Conservation (phyloP, 768 basidiomycete species). For the Pleurotus eryngii region DNA sequence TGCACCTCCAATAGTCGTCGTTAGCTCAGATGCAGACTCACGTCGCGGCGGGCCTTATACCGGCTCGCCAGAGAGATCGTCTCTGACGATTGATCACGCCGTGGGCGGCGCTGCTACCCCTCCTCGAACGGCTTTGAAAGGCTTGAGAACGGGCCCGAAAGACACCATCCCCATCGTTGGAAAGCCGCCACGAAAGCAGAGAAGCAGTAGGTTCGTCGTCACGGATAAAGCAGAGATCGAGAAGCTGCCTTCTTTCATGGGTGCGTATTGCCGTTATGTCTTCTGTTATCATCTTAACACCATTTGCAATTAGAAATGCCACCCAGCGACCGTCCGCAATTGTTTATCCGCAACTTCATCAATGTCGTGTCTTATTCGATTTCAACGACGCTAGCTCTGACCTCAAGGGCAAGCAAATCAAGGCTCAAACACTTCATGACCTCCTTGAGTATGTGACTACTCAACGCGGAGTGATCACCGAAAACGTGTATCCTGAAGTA, state of each 20-base stretch:
- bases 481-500: conserved; percentile 97
- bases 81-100: conserved; percentile 43
- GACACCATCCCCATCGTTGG: conserved; percentile 96
- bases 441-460: conserved; percentile 99
- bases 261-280: conserved; percentile 38
- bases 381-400: conserved; percentile 98
- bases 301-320: conserved; percentile 67
- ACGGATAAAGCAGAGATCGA: conserved; percentile 97
- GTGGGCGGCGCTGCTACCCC: conserved; percentile 51
- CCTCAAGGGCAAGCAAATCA: conserved; percentile 96
- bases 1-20: conserved; percentile 83
- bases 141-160: conserved; percentile 81
- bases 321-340: conserved; percentile 78
- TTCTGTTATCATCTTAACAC: conserved; percentile 3
- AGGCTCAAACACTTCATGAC: conserved; percentile 95
- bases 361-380: conserved; percentile 96
- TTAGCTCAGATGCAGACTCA: conserved; percentile 61
- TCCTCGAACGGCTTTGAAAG: conserved; percentile 64
- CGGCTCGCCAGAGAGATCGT: conserved; percentile 46
- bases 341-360: conserved; percentile 92
- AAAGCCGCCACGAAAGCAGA: conserved; percentile 95
- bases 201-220: conserved; percentile 94
- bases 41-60: conserved; percentile 38
- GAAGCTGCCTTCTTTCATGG: conserved; percentile 85
- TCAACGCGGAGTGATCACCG: conserved; percentile 93